phyloP scores from a whole-genome alignment of 139 green algal genomes.

The Volvox africanus region DNA sequence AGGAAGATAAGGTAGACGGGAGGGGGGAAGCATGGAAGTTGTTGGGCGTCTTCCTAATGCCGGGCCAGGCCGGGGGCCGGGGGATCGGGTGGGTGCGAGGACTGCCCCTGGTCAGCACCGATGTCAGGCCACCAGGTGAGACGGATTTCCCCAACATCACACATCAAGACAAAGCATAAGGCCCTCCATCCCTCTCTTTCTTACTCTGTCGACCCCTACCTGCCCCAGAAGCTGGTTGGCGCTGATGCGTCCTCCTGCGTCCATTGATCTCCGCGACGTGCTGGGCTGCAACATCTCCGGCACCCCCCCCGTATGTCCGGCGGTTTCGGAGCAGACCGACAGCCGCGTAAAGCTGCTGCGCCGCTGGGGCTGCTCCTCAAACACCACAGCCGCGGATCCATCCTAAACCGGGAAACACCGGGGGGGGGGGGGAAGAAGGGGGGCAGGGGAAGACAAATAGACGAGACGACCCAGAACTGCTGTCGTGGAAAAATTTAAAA shows the following conservation, averaged over 20 bases:
- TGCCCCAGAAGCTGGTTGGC: neutral
- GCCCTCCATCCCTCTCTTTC: too few species aligned
- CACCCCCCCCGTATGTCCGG: neutral
- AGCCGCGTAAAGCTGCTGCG: neutral
- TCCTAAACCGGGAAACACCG: neutral
- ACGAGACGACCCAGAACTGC: too few species aligned
- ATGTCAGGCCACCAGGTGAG: too few species aligned
- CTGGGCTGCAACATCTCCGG: constrained; percentile 16
- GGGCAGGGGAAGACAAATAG: too few species aligned
- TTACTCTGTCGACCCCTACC: neutral
- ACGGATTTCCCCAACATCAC: too few species aligned
- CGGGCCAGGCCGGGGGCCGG: too few species aligned
- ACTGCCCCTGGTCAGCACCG: too few species aligned
- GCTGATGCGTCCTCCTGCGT: neutral
- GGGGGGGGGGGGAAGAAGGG: too few species aligned
- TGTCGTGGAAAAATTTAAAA: too few species aligned
- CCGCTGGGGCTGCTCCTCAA: constrained; percentile 12
- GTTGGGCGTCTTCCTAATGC: neutral
- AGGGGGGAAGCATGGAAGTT: too few species aligned
- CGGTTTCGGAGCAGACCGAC: neutral
- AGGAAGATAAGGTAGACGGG: neutral
- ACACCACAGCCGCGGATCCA: constrained; percentile 2
- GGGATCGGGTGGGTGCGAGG: too few species aligned
- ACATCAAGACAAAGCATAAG: too few species aligned
- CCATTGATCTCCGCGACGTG: neutral